Evolutionary conservation across 2,329 filamentous ascomycete species (phyloP).

Genomic region (Paracamarosporium sp.): DNA sequence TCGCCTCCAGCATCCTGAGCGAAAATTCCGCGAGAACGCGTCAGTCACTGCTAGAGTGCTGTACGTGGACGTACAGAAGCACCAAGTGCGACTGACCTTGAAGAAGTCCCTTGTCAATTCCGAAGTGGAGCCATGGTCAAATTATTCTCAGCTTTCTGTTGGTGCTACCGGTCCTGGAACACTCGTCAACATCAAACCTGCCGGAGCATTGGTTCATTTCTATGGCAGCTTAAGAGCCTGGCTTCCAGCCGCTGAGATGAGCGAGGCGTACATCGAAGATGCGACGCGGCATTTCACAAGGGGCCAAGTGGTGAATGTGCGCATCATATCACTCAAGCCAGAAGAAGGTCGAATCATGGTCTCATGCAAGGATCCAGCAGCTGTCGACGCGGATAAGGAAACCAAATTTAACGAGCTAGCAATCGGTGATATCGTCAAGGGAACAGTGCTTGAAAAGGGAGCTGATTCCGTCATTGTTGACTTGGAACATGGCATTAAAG

Average conservation of each 20-base stretch:
- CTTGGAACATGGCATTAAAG: constrained; percentile 77
- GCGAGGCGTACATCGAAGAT: constrained; percentile 91
- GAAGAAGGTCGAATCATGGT: constrained; percentile 77
- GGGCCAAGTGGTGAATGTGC: constrained; percentile 91
- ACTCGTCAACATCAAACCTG: constrained; percentile 78
- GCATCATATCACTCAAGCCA: constrained; percentile 80
- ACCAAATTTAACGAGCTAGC: constrained; percentile 74
- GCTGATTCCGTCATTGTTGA: constrained; percentile 67
- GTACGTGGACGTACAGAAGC: constrained; percentile 76
- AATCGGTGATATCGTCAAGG: constrained; percentile 77
- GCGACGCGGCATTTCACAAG: constrained; percentile 86
- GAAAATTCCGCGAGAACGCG: constrained; percentile 90
- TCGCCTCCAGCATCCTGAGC: constrained; percentile 87
- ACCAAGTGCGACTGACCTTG: constrained; percentile 83
- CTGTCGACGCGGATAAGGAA: constrained; percentile 78
- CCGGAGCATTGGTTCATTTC: constrained; percentile 90
- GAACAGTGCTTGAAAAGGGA: constrained; percentile 63
- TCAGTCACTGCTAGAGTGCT: constrained; percentile 86
- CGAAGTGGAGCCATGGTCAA: constrained; percentile 78
- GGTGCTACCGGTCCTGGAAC: constrained; percentile 86
- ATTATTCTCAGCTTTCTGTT: constrained; percentile 74
- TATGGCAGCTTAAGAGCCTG: constrained; percentile 85
- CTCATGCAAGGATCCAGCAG: constrained; percentile 88
- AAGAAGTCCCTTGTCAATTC: constrained; percentile 96
- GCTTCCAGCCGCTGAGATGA: constrained; percentile 95